phyloP scores from a whole-genome alignment of 768 basidiomycete species.

The Lactifluus piperatus region DNA sequence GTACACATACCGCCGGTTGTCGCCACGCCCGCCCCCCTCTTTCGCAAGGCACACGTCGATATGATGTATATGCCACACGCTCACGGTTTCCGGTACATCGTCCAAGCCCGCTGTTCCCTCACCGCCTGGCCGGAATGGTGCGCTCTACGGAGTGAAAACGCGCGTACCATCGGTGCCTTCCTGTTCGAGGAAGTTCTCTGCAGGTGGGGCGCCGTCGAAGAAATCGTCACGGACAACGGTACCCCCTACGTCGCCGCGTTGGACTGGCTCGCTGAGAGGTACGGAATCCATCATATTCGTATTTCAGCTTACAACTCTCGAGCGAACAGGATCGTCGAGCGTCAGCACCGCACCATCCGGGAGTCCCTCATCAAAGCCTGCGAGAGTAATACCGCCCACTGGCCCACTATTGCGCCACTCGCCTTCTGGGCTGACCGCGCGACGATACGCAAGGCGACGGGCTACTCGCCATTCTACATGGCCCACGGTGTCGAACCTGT shows the following conservation, averaged over 20 bases:
- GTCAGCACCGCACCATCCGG: constrained; percentile 15
- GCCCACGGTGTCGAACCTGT: constrained; percentile 25
- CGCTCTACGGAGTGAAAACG: too few relatives aligned
- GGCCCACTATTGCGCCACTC: too few relatives aligned
- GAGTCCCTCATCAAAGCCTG: constrained; percentile 28
- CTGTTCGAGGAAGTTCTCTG: too few relatives aligned
- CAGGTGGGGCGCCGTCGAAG: too few relatives aligned
- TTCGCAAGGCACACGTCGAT: background rate
- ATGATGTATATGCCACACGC: too few relatives aligned
- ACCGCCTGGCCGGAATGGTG: background rate
- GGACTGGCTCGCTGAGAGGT: background rate
- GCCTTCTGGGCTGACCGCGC: too few relatives aligned
- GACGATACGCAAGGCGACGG: too few relatives aligned
- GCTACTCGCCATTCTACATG: too few relatives aligned
- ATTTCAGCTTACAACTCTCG: constrained; percentile 21
- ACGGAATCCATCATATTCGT: constrained; percentile 23
- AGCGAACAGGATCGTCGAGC: too few relatives aligned
- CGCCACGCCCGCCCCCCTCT: background rate
- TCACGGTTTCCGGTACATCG: background rate
- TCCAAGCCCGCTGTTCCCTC: background rate
- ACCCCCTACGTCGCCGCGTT: background rate
- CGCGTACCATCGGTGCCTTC: too few relatives aligned
- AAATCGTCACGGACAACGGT: too few relatives aligned
- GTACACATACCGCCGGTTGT: background rate
- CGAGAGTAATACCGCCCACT: background rate